A percentile compares a stretch with the other conserved stretches of the same genome.
These are phyloP conservation scores for Carex pumila DNA, from an alignment of 176 grass and related monocot species.

Conservation along the genomic window DNA sequence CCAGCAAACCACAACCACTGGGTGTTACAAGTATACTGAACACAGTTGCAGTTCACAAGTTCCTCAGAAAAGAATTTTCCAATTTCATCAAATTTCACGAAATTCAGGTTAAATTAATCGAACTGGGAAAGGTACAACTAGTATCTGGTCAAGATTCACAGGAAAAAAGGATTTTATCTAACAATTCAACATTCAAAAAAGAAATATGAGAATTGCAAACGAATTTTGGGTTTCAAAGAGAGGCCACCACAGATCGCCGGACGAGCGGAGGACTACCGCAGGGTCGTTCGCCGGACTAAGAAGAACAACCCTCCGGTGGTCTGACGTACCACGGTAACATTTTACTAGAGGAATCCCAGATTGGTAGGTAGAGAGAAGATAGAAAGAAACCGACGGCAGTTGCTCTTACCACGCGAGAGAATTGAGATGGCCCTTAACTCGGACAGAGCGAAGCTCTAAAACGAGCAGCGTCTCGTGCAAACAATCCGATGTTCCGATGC, in stretches of 20 bases:
- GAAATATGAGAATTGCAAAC: not conserved
- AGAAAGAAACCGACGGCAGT: not conserved
- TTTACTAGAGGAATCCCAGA: not conserved
- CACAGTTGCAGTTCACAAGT: not conserved
- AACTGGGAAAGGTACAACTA: not conserved
- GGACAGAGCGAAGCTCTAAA: not conserved
- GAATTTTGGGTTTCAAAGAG: not conserved
- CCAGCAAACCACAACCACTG: not conserved
- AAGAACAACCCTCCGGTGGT: not conserved
- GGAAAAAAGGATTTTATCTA: not conserved
- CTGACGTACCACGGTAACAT: not conserved
- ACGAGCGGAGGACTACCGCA: not conserved
- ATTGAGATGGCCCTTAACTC: not conserved
- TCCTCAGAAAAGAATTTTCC: not conserved
- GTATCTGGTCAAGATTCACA: not conserved
- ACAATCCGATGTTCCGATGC: not conserved
- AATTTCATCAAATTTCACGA: not conserved
- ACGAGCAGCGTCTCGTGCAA: not conserved
- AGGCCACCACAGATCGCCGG: not conserved
- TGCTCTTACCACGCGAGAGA: conserved; percentile 2
- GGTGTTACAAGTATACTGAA: not conserved
- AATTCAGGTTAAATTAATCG: not conserved
- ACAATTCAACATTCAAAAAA: not conserved
- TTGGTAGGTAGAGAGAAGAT: not conserved
- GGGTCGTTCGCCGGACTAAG: not conserved